These are phyloP conservation scores for Yamadazyma membranifaciens DNA, from an alignment of 1,139 yeast species.

Conservation along the genomic window DNA sequence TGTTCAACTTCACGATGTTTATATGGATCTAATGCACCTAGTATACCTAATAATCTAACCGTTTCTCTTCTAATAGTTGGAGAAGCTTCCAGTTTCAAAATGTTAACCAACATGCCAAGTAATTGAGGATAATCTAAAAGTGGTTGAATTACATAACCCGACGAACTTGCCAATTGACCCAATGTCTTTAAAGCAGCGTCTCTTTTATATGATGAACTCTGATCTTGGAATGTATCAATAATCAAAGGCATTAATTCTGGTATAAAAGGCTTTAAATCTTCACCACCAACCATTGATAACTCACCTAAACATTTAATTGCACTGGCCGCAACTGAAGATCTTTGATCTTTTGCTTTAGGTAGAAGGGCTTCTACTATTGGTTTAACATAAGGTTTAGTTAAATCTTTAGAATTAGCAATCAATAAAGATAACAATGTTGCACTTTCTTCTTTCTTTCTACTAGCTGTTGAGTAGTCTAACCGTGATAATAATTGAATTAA, in stretches of 20 bases:
- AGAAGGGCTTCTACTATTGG: slow-evolving; percentile 83
- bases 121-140: slow-evolving; percentile 87
- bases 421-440: slow-evolving; percentile 73
- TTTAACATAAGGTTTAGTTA: slow-evolving; percentile 85
- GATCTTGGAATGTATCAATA: slow-evolving; percentile 87
- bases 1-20: slow-evolving; percentile 91
- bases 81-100: slow-evolving; percentile 77
- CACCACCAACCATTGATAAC: slow-evolving; percentile 84
- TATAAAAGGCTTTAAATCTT: slow-evolving; percentile 71
- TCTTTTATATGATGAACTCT: slow-evolving; percentile 78
- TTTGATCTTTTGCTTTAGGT: slow-evolving; percentile 70
- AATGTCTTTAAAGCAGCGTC: slow-evolving; percentile 87
- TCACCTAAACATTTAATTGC: slow-evolving; percentile 91
- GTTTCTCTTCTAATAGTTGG: slow-evolving; percentile 78
- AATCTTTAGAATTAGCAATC: slow-evolving; percentile 73
- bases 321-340: slow-evolving; percentile 81
- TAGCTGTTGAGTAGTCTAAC: slow-evolving; percentile 72
- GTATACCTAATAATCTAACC: slow-evolving; percentile 81
- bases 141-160: slow-evolving; percentile 96
- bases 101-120: slow-evolving; percentile 75
- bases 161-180: slow-evolving; percentile 85
- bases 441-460: slow-evolving; percentile 84
- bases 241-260: slow-evolving; percentile 82
- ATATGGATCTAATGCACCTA: slow-evolving; percentile 97
- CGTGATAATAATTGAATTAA: slow-evolving; percentile 83